A percentile compares a stretch with the other conserved stretches of the same genome.
Evolutionary conservation across 2,329 filamentous ascomycete genomes (phyloP).

Genomic region (Ilyonectria mors-panacis): DNA sequence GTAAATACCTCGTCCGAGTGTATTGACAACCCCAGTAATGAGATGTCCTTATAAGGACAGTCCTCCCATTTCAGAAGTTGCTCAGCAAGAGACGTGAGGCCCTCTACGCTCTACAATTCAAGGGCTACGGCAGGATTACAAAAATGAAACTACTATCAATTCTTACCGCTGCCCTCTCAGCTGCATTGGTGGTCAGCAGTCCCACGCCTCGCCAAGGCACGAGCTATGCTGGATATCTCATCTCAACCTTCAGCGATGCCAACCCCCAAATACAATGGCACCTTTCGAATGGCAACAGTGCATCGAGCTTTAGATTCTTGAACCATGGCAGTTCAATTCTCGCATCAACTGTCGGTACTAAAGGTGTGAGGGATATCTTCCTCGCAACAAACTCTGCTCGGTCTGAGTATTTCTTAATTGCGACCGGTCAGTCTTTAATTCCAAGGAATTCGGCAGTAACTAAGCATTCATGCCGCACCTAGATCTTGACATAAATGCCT

Average conservation of each 20-base stretch:
- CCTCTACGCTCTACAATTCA: no score
- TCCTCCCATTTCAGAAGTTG: background rate
- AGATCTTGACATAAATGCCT: constrained; percentile 55
- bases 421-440: constrained; percentile 50
- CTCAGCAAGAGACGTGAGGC: background rate
- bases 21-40: background rate
- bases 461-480: background rate
- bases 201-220: constrained; percentile 15
- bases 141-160: constrained; percentile 17
- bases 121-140: background rate
- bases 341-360: constrained; percentile 24
- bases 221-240: constrained; percentile 23
- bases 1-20: background rate
- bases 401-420: constrained; percentile 52
- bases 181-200: constrained; percentile 1
- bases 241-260: constrained; percentile 25
- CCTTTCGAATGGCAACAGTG: constrained; percentile 22
- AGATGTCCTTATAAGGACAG: background rate
- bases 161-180: constrained; percentile 6
- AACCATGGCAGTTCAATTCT: constrained; percentile 19
- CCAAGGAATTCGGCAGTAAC: background rate
- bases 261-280: constrained; percentile 27
- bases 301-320: constrained; percentile 25
- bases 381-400: constrained; percentile 18
- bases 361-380: constrained; percentile 23